phyloP scores from a whole-genome alignment of 2,329 filamentous ascomycete species.

The Chaetoscypha palmicola region DNA sequence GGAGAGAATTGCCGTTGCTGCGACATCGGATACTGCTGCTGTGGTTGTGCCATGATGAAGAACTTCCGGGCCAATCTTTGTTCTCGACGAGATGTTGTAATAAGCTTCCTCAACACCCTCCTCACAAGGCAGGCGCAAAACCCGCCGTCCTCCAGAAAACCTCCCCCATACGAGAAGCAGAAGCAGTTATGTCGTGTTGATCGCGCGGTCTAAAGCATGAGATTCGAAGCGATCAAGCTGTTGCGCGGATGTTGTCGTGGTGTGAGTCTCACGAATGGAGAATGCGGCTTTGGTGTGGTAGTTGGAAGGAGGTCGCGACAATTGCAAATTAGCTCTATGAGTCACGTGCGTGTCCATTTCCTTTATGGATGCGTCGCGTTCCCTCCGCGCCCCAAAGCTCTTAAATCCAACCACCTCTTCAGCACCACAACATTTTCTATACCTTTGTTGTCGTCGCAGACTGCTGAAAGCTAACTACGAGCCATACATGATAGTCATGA shows the following conservation, averaged over 20 bases:
- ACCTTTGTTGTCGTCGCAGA: too few relatives aligned
- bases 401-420: too few relatives aligned
- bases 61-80: too few relatives aligned
- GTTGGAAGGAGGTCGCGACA: neutral
- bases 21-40: slow-evolving; percentile 34
- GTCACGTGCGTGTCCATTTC: too few relatives aligned
- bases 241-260: neutral
- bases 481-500: too few relatives aligned
- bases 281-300: neutral
- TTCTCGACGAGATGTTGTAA: slow-evolving; percentile 4
- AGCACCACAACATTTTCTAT: too few relatives aligned
- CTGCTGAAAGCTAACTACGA: too few relatives aligned
- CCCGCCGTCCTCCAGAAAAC: slow-evolving; percentile 22
- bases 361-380: too few relatives aligned
- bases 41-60: slow-evolving; percentile 31
- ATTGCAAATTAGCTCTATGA: neutral
- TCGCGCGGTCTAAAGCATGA: too few relatives aligned
- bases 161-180: slow-evolving; percentile 24
- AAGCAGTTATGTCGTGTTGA: too few relatives aligned
- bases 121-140: slow-evolving; percentile 29
- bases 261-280: neutral
- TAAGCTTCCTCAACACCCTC: slow-evolving; percentile 10
- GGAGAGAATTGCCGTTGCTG: slow-evolving; percentile 56
- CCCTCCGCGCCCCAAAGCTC: too few relatives aligned
- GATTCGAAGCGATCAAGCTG: too few relatives aligned